Percentiles rank a stretch among this genome's conserved stretches.
Conservation (phyloP, 306 rosid species). For the Biancaea sappan region DNA sequence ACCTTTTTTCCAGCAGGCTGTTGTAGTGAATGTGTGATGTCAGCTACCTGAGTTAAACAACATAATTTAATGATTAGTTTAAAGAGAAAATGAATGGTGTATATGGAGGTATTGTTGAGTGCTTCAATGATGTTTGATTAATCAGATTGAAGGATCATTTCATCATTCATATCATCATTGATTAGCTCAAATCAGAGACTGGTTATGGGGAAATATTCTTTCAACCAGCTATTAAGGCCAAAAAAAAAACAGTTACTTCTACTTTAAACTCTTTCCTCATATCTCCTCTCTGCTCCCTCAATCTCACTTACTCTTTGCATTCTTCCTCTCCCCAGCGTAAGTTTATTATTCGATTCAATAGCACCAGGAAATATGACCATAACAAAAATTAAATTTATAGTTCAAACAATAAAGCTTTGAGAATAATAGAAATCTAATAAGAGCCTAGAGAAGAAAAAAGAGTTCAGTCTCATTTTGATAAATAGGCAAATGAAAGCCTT, state of each 20-base stretch:
- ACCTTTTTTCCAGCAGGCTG: conserved; percentile 98
- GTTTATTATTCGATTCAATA: too few species aligned
- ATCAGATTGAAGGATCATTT: too few species aligned
- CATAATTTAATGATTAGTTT: conserved; percentile 23
- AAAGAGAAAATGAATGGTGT: conserved; percentile 21
- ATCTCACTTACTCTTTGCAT: neutral
- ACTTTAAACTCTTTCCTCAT: too few species aligned
- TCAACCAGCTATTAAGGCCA: too few species aligned
- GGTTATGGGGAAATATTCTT: too few species aligned
- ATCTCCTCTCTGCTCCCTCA: neutral
- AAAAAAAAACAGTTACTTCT: too few species aligned
- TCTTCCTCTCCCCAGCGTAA: neutral
- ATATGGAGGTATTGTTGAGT: too few species aligned
- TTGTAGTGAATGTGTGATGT: conserved; percentile 84
- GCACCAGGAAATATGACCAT: too few species aligned
- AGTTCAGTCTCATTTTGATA: conserved; percentile 12
- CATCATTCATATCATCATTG: too few species aligned
- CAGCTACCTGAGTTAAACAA: conserved; percentile 71
- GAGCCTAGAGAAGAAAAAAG: neutral
- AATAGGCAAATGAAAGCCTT: conserved; percentile 4
- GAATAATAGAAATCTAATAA: conserved; percentile 3
- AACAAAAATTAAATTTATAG: neutral
- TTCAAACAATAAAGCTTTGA: neutral
- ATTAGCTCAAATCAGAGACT: too few species aligned
- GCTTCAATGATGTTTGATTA: too few species aligned